Evolutionary conservation across 2,329 filamentous ascomycete species (phyloP).

Genomic region (Sclerotinia minor): DNA sequence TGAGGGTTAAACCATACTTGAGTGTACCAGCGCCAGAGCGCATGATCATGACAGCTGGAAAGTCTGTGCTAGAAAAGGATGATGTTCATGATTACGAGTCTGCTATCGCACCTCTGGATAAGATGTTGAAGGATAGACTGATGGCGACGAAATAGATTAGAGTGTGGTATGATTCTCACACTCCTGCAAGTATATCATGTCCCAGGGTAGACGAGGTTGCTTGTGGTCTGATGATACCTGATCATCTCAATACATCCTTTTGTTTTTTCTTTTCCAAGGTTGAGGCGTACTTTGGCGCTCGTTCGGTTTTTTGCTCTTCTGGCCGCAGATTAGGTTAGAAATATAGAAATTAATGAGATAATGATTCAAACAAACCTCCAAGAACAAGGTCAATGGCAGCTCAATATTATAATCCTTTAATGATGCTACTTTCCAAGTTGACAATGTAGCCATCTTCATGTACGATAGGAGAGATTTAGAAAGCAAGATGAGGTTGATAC

Average conservation of each 20-base stretch:
- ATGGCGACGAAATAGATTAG: constrained; percentile 18
- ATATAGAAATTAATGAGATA: neutral
- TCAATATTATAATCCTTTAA: neutral
- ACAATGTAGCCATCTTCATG: too few relatives aligned
- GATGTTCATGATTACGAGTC: constrained; percentile 18
- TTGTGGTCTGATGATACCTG: neutral
- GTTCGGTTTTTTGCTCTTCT: neutral
- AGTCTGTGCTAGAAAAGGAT: constrained; percentile 27
- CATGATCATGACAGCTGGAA: constrained; percentile 44
- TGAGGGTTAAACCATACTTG: constrained; percentile 39
- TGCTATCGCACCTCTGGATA: constrained; percentile 22
- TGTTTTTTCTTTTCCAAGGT: neutral
- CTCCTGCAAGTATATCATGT: neutral
- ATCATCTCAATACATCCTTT: neutral
- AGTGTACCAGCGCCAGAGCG: constrained; percentile 41
- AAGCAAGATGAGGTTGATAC: neutral
- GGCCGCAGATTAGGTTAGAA: neutral
- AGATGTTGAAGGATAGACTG: constrained; percentile 19
- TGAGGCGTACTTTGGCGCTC: neutral
- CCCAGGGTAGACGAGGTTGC: neutral
- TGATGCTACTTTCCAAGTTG: neutral
- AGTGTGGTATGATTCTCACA: neutral
- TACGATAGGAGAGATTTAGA: too few relatives aligned
- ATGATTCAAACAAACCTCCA: neutral
- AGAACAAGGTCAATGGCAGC: neutral